Percentiles rank a stretch among this genome's conserved stretches.
Evolutionary conservation across 2,329 filamentous ascomycete genomes (phyloP).

Genomic region (Cladosporium sp.): DNA sequence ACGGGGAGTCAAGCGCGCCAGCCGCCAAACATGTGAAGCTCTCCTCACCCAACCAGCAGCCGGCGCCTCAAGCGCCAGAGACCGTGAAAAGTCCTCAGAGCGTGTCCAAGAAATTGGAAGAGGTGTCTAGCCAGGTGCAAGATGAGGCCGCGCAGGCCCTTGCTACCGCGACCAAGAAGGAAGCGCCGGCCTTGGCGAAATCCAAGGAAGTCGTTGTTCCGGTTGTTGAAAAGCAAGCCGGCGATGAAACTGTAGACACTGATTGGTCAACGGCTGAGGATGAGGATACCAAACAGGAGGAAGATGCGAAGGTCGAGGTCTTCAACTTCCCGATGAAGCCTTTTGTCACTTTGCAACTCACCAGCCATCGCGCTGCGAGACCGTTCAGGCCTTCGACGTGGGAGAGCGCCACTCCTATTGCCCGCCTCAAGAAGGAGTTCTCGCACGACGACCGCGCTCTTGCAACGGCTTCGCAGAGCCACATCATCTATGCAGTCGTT

Average conservation of each 20-base stretch:
- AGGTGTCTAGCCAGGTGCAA: conserved; percentile 55
- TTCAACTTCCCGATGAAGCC: conserved; percentile 96
- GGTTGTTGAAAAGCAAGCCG: conserved; percentile 33
- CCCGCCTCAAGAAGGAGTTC: conserved; percentile 92
- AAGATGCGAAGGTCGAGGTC: conserved; percentile 60
- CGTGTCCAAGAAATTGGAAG: conserved; percentile 63
- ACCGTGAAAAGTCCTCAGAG: conserved; percentile 45
- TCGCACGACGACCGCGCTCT: conserved; percentile 94
- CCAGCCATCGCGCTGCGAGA: conserved; percentile 21
- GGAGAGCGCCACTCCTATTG: conserved; percentile 59
- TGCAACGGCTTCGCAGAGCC: conserved; percentile 79
- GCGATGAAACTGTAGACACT: conserved; percentile 52
- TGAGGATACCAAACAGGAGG: conserved; percentile 64
- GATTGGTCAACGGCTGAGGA: conserved; percentile 86
- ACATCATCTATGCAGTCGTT: conserved; percentile 90
- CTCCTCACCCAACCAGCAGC: conserved; percentile 12
- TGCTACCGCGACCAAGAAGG: conserved; percentile 34
- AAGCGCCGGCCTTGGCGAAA: conserved; percentile 36
- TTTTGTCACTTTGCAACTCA: conserved; percentile 81
- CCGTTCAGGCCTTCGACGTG: conserved; percentile 7
- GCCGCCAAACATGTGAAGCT: conserved; percentile 34
- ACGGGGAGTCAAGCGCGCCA: conserved; percentile 23
- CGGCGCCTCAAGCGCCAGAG: conserved; percentile 15
- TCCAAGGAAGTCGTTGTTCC: conserved; percentile 33
- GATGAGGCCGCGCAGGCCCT: conserved; percentile 61